Conservation (phyloP, 2,329 filamentous ascomycete genomes). For the Mollisiaceae sp. region DNA sequence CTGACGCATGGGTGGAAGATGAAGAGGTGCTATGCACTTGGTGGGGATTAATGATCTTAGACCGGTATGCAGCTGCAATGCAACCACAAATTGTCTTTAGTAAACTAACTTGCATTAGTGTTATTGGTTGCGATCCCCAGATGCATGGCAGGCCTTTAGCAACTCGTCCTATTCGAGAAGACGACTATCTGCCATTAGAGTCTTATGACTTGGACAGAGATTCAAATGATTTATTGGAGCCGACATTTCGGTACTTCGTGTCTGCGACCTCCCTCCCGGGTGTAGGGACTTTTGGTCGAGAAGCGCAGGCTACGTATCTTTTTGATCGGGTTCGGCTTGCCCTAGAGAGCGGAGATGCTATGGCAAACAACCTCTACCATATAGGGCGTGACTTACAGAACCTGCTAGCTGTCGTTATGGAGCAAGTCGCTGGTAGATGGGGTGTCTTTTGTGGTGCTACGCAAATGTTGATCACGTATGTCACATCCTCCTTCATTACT, state of each 20-base stretch:
- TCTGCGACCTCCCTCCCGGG: conserved; percentile 24
- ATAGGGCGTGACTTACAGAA: conserved; percentile 28
- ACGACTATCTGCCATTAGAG: conserved; percentile 32
- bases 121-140: conserved; percentile 26
- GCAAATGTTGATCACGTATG: conserved; percentile 32
- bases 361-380: conserved; percentile 20
- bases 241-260: conserved; percentile 27
- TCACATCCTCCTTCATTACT: background rate
- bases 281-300: conserved; percentile 32
- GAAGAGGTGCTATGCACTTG: conserved; percentile 32
- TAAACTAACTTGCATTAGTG: conserved; percentile 17
- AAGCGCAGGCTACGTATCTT: conserved; percentile 34
- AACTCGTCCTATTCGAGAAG: conserved; percentile 24
- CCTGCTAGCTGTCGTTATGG: conserved; percentile 28
- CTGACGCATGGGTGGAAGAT: conserved; percentile 30
- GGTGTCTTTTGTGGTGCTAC: conserved; percentile 29
- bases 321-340: conserved; percentile 25
- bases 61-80: conserved; percentile 28
- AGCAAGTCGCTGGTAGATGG: conserved; percentile 26
- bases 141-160: conserved; percentile 30
- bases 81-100: background rate
- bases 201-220: conserved; percentile 22
- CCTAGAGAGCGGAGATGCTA: conserved; percentile 21
- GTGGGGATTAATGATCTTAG: conserved; percentile 36
- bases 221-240: conserved; percentile 9